These are phyloP conservation scores for Cordyceps fumosorosea DNA, from an alignment of 2,329 filamentous ascomycete genomes.

Conservation along the genomic window DNA sequence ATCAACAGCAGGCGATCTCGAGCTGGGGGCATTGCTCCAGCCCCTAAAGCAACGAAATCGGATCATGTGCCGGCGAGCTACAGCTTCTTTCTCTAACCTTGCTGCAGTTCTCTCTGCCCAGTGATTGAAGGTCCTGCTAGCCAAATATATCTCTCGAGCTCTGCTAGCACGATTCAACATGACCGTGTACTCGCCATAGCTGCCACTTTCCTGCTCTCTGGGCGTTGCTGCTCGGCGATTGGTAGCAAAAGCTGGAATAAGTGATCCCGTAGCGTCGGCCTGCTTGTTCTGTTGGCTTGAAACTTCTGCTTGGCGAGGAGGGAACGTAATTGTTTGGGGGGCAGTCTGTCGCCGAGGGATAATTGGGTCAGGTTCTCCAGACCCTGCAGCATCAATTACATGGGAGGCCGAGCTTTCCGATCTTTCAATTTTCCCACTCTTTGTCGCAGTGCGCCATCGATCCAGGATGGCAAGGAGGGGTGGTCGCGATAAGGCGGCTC, in stretches of 20 bases:
- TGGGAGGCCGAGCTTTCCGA: neutral
- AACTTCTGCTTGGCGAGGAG: neutral
- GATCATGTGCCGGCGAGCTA: conserved; percentile 65
- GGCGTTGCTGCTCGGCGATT: neutral
- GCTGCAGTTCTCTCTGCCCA: conserved; percentile 63
- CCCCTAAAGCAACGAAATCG: conserved; percentile 40
- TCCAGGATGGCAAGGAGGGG: conserved; percentile 16
- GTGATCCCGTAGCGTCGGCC: neutral
- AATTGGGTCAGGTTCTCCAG: neutral
- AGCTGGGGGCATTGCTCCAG: conserved; percentile 29
- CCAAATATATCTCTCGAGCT: conserved; percentile 59
- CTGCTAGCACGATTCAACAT: conserved; percentile 48
- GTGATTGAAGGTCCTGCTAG: conserved; percentile 31
- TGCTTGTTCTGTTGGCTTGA: neutral
- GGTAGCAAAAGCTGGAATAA: neutral
- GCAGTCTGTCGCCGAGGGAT: neutral
- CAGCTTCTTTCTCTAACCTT: conserved; percentile 57
- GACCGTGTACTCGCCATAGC: neutral
- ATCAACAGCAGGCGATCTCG: conserved; percentile 24
- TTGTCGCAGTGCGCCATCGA: conserved; percentile 16
- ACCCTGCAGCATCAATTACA: neutral
- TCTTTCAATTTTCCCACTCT: neutral
- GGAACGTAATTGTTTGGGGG: neutral
- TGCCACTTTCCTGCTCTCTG: conserved; percentile 1
- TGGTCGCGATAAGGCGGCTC: conserved; percentile 7